A percentile compares a stretch with the other conserved stretches of the same genome.
phyloP scores from a whole-genome alignment of 2,329 filamentous ascomycete species.

The Scopulariopsis brevicaulis region DNA sequence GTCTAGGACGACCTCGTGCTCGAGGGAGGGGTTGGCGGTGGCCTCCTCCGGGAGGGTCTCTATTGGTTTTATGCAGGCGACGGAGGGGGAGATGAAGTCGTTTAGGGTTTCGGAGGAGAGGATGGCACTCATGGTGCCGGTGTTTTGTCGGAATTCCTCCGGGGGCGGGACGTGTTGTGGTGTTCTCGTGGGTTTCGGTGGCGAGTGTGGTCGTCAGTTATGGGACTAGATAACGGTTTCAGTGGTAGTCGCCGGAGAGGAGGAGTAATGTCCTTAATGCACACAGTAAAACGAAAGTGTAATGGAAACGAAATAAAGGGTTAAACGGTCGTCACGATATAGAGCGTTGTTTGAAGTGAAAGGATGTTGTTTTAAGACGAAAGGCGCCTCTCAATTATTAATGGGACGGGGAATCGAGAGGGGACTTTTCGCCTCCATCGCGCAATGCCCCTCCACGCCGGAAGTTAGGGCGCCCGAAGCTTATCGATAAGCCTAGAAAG shows the following conservation, averaged over 20 bases:
- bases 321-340: too few relatives aligned
- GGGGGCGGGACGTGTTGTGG: not conserved
- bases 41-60: slow-evolving; percentile 64
- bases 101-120: slow-evolving; percentile 94
- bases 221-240: too few relatives aligned
- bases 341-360: too few relatives aligned
- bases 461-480: too few relatives aligned
- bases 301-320: too few relatives aligned
- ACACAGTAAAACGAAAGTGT: too few relatives aligned
- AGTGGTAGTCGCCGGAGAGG: too few relatives aligned
- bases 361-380: not conserved
- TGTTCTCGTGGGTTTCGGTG: not conserved
- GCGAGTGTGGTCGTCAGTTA: not conserved
- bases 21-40: slow-evolving; percentile 20
- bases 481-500: not conserved
- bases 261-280: too few relatives aligned
- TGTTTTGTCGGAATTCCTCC: not conserved
- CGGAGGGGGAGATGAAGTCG: slow-evolving; percentile 96
- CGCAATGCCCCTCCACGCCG: not conserved
- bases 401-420: not conserved
- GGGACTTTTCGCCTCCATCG: not conserved
- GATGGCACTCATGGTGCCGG: slow-evolving; percentile 76
- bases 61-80: slow-evolving; percentile 96
- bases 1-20: slow-evolving; percentile 88
- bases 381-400: not conserved